Percentiles rank a stretch among this genome's conserved stretches.
Evolutionary conservation across 768 basidiomycete species (phyloP).

Genomic region (Kockovaella imperatae): DNA sequence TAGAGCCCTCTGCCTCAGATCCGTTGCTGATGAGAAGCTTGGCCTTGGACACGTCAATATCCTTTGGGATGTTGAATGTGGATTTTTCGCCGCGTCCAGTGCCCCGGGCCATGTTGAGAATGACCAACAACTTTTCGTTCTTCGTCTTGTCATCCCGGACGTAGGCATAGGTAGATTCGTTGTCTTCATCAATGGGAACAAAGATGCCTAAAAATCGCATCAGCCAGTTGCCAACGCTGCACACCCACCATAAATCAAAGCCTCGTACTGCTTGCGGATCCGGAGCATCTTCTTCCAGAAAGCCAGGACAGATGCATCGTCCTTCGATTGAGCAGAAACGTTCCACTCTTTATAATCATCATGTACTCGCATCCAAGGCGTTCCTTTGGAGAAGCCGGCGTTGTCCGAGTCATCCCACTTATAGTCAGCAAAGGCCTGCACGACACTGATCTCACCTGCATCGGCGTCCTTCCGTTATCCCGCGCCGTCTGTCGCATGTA

Average conservation of each 20-base stretch:
- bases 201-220: conserved; percentile 53
- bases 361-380: conserved; percentile 68
- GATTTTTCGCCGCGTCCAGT: conserved; percentile 5
- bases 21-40: conserved; percentile 22
- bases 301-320: conserved; percentile 52
- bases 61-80: conserved; percentile 11
- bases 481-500: conserved; percentile 58
- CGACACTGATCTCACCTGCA: conserved; percentile 16
- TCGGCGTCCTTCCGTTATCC: conserved; percentile 55
- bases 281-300: conserved; percentile 59
- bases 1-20: conserved; percentile 8
- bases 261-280: conserved; percentile 51
- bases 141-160: conserved; percentile 24
- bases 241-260: conserved; percentile 20
- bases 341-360: conserved; percentile 56
- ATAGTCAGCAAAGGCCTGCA: not conserved
- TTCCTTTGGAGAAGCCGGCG: conserved; percentile 56
- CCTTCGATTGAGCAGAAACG: conserved; percentile 49
- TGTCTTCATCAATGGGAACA: conserved; percentile 47
- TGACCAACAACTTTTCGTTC: conserved; percentile 32
- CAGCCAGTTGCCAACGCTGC: not conserved
- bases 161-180: conserved; percentile 56
- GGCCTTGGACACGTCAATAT: conserved; percentile 15
- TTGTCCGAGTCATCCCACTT: conserved; percentile 54
- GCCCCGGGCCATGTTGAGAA: conserved; percentile 36